These are phyloP conservation scores for Pseudogymnoascus sp. DNA, from an alignment of 2,329 filamentous ascomycete genomes.

Conservation along the genomic window DNA sequence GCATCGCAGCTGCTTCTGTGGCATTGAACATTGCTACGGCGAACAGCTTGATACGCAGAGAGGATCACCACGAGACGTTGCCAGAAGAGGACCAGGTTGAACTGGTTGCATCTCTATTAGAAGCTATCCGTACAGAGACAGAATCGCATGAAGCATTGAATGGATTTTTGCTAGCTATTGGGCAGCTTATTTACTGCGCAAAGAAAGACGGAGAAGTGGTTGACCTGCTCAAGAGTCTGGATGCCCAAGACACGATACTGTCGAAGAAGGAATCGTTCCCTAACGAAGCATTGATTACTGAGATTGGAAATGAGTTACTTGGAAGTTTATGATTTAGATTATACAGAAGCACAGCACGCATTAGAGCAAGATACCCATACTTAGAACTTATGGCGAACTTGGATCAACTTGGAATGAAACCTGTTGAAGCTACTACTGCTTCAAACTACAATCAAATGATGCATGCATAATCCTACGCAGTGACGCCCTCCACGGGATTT, in stretches of 20 bases:
- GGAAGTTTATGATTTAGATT: conserved; percentile 19
- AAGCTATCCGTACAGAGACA: conserved; percentile 57
- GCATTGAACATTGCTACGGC: conserved; percentile 73
- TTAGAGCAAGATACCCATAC: conserved; percentile 1
- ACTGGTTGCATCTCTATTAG: conserved; percentile 70
- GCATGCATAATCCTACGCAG: not conserved
- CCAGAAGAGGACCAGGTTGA: conserved; percentile 70
- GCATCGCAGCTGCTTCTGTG: conserved; percentile 75
- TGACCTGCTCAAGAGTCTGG: conserved; percentile 72
- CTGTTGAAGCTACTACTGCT: not conserved
- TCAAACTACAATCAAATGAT: not conserved
- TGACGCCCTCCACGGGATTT: not conserved
- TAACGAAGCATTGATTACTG: conserved; percentile 49
- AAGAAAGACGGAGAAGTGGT: conserved; percentile 66
- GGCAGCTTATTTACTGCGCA: conserved; percentile 66
- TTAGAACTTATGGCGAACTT: not conserved
- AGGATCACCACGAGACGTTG: conserved; percentile 50
- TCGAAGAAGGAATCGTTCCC: conserved; percentile 51
- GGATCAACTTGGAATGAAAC: not conserved
- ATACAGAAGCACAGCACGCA: not conserved
- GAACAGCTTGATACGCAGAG: conserved; percentile 58
- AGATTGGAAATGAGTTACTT: conserved; percentile 39
- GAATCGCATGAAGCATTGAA: conserved; percentile 65
- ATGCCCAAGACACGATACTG: conserved; percentile 58
- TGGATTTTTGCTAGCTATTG: conserved; percentile 69